phyloP scores from a whole-genome alignment of 2,329 filamentous ascomycete species.

The Paramyrothecium sp. region DNA sequence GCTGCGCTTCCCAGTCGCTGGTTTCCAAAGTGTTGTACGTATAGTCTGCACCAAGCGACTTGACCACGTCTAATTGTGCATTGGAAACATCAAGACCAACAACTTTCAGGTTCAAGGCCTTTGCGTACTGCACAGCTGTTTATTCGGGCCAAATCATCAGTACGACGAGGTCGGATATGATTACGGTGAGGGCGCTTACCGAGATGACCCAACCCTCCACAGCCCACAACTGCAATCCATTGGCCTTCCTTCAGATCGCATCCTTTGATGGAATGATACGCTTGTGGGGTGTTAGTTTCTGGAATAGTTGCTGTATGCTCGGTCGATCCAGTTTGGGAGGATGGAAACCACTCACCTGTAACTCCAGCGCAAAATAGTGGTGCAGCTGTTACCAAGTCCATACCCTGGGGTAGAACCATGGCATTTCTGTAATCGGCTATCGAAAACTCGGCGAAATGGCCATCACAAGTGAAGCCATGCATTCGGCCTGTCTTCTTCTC shows the following conservation, averaged over 20 bases:
- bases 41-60: constrained; percentile 8
- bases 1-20: too few relatives aligned
- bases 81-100: constrained; percentile 17
- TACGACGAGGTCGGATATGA: too few relatives aligned
- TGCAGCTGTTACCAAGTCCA: constrained; percentile 13
- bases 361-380: constrained; percentile 22
- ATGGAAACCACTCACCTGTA: too few relatives aligned
- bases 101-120: constrained; percentile 15
- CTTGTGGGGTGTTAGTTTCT: background rate
- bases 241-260: constrained; percentile 11
- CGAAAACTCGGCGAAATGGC: constrained; percentile 21
- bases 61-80: constrained; percentile 10
- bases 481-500: constrained; percentile 16
- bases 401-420: constrained; percentile 17
- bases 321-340: too few relatives aligned
- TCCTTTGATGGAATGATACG: constrained; percentile 12
- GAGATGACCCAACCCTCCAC: constrained; percentile 19
- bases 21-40: constrained; percentile 6
- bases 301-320: too few relatives aligned
- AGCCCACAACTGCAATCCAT: constrained; percentile 19
- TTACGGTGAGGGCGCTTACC: too few relatives aligned
- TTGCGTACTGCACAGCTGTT: constrained; percentile 3
- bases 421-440: constrained; percentile 16
- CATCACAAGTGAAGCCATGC: constrained; percentile 17
- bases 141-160: too few relatives aligned